Percentiles rank a stretch among this genome's conserved stretches.
Conservation (phyloP, 163 green algal species). For the Prototheca stagnorum region DNA sequence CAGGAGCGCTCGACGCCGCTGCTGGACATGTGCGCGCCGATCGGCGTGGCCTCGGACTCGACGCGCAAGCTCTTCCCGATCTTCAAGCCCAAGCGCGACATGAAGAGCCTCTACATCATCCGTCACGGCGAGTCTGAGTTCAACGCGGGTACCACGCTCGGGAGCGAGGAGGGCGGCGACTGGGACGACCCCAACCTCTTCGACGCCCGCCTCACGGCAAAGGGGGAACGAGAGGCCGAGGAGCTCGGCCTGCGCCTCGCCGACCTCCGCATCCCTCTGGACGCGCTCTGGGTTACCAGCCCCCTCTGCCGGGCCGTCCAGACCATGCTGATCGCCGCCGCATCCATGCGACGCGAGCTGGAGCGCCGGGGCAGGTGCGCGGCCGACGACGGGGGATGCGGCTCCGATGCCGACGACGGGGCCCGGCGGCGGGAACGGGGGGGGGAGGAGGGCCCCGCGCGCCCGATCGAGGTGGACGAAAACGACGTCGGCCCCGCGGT, state of each 20-base stretch:
- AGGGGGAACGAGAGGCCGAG: constrained; percentile 27
- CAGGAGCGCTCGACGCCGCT: no score
- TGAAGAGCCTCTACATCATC: constrained; percentile 37
- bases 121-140: constrained; percentile 39
- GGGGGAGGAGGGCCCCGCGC: no score
- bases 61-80: constrained; percentile 40
- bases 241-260: constrained; percentile 11
- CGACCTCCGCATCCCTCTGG: constrained; percentile 14
- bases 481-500: not conserved
- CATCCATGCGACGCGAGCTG: not conserved
- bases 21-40: not conserved
- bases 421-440: no score
- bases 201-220: constrained; percentile 42
- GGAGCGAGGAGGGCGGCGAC: constrained; percentile 5
- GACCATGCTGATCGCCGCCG: constrained; percentile 37
- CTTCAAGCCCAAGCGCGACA: constrained; percentile 29
- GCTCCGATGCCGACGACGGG: no score
- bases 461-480: no score
- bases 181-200: constrained; percentile 49
- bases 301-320: constrained; percentile 47
- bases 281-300: constrained; percentile 38
- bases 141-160: constrained; percentile 32
- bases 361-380: not conserved
- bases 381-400: no score
- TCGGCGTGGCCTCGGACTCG: not conserved